These are phyloP conservation scores for Aspergillus flavus DNA, from an alignment of 2,329 filamentous ascomycete genomes.

Conservation along the genomic window DNA sequence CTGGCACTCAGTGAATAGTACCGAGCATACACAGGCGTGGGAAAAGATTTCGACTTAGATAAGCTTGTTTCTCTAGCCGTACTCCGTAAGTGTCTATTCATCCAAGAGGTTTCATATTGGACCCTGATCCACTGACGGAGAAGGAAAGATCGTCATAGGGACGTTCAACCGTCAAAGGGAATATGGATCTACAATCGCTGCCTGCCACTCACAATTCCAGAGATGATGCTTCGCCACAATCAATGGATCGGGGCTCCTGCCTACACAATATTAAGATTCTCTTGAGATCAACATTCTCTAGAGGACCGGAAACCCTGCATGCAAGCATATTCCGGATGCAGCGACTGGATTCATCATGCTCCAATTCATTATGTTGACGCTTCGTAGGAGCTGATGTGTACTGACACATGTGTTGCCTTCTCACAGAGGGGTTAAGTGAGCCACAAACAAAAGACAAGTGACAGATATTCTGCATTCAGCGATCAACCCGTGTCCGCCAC, in stretches of 20 bases:
- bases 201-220: background rate
- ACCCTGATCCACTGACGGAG: slow-evolving; percentile 12
- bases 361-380: background rate
- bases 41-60: background rate
- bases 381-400: background rate
- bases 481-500: background rate
- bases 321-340: slow-evolving; percentile 8
- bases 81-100: background rate
- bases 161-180: background rate
- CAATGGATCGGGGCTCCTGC: background rate
- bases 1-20: background rate
- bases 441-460: background rate
- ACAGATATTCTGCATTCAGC: background rate
- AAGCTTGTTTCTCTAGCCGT: slow-evolving; percentile 2
- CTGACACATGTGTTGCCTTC: background rate
- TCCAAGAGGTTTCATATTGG: slow-evolving; percentile 8
- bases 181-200: slow-evolving; percentile 1
- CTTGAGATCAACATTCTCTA: slow-evolving; percentile 7
- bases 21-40: background rate
- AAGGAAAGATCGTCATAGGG: slow-evolving; percentile 10
- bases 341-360: background rate
- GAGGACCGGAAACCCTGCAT: background rate
- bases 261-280: background rate
- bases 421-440: background rate
- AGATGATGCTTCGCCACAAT: slow-evolving; percentile 8